Percentiles rank a stretch among this genome's conserved stretches.
These are phyloP conservation scores for Porcisia deanei DNA, from an alignment of 208 protist genomes.

Conservation along the genomic window DNA sequence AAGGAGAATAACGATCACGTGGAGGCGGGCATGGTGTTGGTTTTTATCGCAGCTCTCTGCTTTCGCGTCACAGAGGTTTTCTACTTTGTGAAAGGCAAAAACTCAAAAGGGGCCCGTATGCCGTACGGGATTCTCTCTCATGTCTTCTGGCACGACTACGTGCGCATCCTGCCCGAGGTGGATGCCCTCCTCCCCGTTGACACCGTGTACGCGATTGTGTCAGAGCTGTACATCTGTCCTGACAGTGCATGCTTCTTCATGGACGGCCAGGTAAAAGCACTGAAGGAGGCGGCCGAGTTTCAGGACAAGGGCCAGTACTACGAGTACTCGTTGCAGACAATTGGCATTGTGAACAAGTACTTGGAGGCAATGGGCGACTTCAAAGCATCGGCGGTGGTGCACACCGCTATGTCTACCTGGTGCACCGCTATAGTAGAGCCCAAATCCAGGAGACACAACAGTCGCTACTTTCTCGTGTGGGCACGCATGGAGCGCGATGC, in stretches of 20 bases:
- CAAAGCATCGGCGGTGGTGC: slow-evolving; percentile 53
- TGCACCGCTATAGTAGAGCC: slow-evolving; percentile 58
- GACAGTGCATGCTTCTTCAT: slow-evolving; percentile 81
- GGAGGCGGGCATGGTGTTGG: slow-evolving; percentile 85
- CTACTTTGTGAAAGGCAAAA: slow-evolving; percentile 70
- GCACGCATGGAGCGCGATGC: slow-evolving; percentile 79
- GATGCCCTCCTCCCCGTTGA: slow-evolving; percentile 64
- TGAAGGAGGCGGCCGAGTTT: slow-evolving; percentile 82
- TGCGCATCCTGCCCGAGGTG: slow-evolving; percentile 81
- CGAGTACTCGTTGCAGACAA: slow-evolving; percentile 67
- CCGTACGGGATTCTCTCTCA: slow-evolving; percentile 65
- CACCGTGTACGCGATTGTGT: slow-evolving; percentile 77
- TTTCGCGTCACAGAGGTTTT: slow-evolving; percentile 90
- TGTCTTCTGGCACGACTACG: slow-evolving; percentile 93
- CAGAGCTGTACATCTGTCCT: slow-evolving; percentile 76
- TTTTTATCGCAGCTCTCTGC: slow-evolving; percentile 84
- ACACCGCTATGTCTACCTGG: slow-evolving; percentile 76
- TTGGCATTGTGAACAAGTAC: slow-evolving; percentile 71
- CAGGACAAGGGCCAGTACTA: slow-evolving; percentile 86
- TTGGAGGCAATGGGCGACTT: slow-evolving; percentile 58
- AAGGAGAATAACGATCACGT: slow-evolving; percentile 67
- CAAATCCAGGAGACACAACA: slow-evolving; percentile 48
- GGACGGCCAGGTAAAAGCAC: slow-evolving; percentile 77
- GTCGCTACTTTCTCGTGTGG: slow-evolving; percentile 82
- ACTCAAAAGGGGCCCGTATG: slow-evolving; percentile 75